Evolutionary conservation across 2,329 filamentous ascomycete species (phyloP), one percentile per base, ranked within the genome.

Genomic region (Mollisia scopiformis): DNA sequence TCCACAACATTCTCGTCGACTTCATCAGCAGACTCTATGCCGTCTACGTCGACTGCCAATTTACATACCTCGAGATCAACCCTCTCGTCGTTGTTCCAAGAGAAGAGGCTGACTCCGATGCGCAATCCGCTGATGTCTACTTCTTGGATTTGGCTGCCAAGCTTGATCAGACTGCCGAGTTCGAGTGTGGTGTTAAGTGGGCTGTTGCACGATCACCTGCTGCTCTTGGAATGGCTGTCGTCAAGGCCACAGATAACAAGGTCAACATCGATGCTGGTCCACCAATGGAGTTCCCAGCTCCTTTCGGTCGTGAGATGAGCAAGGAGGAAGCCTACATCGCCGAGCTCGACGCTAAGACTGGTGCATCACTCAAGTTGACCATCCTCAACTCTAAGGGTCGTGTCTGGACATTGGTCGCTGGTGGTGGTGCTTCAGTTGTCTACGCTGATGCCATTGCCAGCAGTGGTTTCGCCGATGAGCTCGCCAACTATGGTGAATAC

Each of bases 61-160:
- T 99, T 87, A 98, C 95, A 75, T 99, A 99, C 84, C 92, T 99
- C 72, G 95, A 99, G 82, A 99, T 99, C 85, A 99, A 99, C 88
- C 95, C 95, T 71, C 84, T 99, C 68, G 95, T 99, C 65, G 95
- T 97, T 76, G 94, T 99, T 73, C 95, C 95, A 78, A 47, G 43
- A 47, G 98, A 98, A 79, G 89, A 86, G 69, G 88, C 93, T 72
- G 90, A 86, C 75, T 21, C 25, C 14, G 21, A 25, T 47, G 43
- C 43, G 8, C 98, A 94, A 70, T 97, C 93, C 61, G 95, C 95
- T 60, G 90, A 93, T 43, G 95, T 99, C 57, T 87, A 97, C 87
- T 99, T 99, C 88, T 88, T 99, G 71, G 95, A 99, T 83, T 85
- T 99, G 76, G 95, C 95, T 73, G 95, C 95, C 77, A 99, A 99